phyloP scores from a whole-genome alignment of 192 early-diverging fungal species.

The Powellomyces hirtus region DNA sequence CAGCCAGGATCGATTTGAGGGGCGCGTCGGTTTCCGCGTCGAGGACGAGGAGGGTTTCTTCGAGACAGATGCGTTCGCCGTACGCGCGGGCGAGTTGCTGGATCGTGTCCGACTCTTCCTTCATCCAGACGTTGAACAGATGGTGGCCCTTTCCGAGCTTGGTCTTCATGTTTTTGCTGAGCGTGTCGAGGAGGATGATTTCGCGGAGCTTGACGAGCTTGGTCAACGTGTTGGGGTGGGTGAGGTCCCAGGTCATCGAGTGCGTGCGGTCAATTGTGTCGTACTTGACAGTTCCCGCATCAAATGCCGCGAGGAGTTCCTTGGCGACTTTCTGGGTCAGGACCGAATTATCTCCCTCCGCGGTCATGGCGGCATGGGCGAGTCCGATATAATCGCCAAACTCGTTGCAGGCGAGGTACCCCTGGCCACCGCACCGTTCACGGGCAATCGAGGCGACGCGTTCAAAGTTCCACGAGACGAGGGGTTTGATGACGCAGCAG shows the following conservation, averaged over 20 bases:
- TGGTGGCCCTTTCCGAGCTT: conserved; percentile 48
- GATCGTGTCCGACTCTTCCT: conserved; percentile 66
- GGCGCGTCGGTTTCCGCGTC: conserved; percentile 27
- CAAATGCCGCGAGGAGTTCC: conserved; percentile 60
- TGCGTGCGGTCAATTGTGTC: conserved; percentile 38
- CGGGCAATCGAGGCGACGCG: conserved; percentile 64
- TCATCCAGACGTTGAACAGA: conserved; percentile 77
- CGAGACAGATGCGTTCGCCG: conserved; percentile 64
- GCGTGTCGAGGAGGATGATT: conserved; percentile 29
- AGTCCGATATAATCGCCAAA: conserved; percentile 68
- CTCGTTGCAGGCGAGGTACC: conserved; percentile 66
- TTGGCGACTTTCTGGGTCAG: conserved; percentile 77
- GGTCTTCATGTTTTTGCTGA: conserved; percentile 48
- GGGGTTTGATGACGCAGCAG: conserved; percentile 76
- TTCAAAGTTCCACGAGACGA: conserved; percentile 73
- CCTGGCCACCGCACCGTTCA: conserved; percentile 75
- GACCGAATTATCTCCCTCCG: conserved; percentile 75
- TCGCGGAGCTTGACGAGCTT: conserved; percentile 42
- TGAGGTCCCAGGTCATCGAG: conserved; percentile 51
- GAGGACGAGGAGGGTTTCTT: conserved; percentile 51
- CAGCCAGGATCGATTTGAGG: conserved; percentile 34
- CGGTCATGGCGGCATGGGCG: conserved; percentile 75
- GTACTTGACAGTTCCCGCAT: conserved; percentile 44
- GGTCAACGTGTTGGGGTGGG: conserved; percentile 38
- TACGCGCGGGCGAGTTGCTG: conserved; percentile 64